Conservation (phyloP, 202 grass and related monocot genomes). For the Brachypodium distachyon region DNA sequence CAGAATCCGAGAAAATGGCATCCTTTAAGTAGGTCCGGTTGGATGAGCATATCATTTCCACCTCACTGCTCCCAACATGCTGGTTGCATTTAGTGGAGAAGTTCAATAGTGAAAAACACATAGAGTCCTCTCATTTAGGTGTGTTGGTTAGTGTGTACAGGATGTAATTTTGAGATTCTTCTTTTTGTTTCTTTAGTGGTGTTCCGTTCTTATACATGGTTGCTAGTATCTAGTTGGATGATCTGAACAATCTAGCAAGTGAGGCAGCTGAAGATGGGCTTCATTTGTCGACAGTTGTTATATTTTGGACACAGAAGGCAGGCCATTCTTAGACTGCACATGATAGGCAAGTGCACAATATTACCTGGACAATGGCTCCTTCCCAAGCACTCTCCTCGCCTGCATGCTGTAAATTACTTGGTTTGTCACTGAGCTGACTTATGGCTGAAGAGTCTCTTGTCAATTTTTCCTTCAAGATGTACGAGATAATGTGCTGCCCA, state of each 20-base stretch:
- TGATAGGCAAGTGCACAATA: conserved; percentile 1
- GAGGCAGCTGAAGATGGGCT: conserved; percentile 25
- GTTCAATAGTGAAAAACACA: conserved; percentile 7
- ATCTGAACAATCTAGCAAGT: neutral
- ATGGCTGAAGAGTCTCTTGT: conserved; percentile 11
- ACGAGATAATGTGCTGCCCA: conserved; percentile 13
- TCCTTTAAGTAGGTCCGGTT: conserved; percentile 11
- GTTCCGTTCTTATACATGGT: conserved; percentile 9
- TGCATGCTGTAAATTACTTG: conserved; percentile 32
- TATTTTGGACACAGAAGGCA: conserved; percentile 3
- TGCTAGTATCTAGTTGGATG: conserved; percentile 25
- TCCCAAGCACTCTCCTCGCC: neutral
- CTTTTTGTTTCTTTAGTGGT: conserved; percentile 12
- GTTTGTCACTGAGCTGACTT: conserved; percentile 6
- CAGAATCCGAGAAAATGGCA: conserved; percentile 1
- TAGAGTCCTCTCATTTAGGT: conserved; percentile 10
- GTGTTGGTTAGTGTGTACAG: conserved; percentile 32
- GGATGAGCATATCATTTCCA: conserved; percentile 9
- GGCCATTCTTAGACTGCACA: neutral
- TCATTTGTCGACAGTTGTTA: neutral
- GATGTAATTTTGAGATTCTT: conserved; percentile 15
- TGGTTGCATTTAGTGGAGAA: conserved; percentile 19
- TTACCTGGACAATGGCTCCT: neutral
- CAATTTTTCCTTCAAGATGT: neutral
- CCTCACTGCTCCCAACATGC: neutral